phyloP scores from a whole-genome alignment of 495 filamentous ascomycete species.

The Tuber magnatum region DNA sequence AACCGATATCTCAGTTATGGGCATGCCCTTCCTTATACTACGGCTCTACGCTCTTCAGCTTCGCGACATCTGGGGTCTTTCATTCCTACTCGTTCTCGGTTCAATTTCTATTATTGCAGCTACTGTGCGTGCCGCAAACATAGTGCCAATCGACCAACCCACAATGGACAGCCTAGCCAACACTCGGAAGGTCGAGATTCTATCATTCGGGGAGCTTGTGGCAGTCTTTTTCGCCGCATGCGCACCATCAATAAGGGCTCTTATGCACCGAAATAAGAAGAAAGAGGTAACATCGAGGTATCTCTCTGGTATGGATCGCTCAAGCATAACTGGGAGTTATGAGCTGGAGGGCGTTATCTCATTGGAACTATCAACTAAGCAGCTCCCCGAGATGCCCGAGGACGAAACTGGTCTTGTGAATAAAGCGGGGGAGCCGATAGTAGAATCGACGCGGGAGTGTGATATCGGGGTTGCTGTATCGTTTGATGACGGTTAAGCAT shows the following conservation, averaged over 20 bases:
- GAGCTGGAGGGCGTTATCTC: constrained; percentile 3
- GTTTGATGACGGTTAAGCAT: neutral
- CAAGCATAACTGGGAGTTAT: neutral
- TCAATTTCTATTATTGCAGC: constrained; percentile 4
- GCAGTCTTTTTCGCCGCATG: constrained; percentile 7
- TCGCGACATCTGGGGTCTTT: constrained; percentile 5
- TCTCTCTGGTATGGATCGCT: constrained; percentile 1
- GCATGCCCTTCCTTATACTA: constrained; percentile 5
- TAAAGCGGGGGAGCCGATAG: neutral
- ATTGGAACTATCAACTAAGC: neutral
- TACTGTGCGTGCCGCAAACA: constrained; percentile 3
- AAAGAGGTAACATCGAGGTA: constrained; percentile 1
- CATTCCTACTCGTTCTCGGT: neutral
- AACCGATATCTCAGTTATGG: constrained; percentile 8
- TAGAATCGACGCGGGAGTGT: neutral
- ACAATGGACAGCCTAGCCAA: constrained; percentile 2
- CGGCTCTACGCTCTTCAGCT: constrained; percentile 9
- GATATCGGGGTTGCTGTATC: neutral
- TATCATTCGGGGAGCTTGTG: neutral
- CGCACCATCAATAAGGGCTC: constrained; percentile 4
- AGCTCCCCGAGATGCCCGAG: neutral
- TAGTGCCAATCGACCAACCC: neutral
- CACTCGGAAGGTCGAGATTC: neutral
- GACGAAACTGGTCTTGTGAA: neutral
- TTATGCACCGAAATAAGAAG: constrained; percentile 4